Base-by-base conservation (phyloP, 768 basidiomycete genomes). In the Saitozyma sp. region DNA sequence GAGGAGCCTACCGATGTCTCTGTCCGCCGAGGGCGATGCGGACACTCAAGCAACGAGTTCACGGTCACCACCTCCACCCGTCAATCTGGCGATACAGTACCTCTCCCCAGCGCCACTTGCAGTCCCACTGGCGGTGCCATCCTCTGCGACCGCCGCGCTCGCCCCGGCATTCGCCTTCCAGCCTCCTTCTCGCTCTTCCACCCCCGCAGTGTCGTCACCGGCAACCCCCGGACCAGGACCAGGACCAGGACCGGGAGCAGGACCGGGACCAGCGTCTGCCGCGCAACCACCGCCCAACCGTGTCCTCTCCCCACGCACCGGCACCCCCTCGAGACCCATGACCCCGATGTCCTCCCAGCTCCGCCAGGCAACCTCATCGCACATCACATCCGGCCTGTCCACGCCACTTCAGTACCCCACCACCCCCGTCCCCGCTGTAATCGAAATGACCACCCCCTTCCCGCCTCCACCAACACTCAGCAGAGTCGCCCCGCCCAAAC, bases 261-360 rank as follows among this genome's bases (percentile, higher is more conserved):
- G 13, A 46, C 13, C 13, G 6, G n/a, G 45, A 17, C 38, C 58
- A 42, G 38, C 37, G 6, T 48, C 63, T 43, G 54, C 43, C 2
- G 56, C 56, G 29, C 29, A 29, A 29, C 29, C 29, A 29, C 29
- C 29, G 29, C 29, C 10, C 42, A 38, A n/a, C 50, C 61, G 13
- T 19, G 43, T 51, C 52, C 48, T 62, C 65, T 53, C 60, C 53
- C 41, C 51, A 19, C 17, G n/a, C 57, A 46, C 7, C 43, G 11
- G 43, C 48, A 19, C 53, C 16, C 53, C 61, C n/a, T 71, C 69
- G 0, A 19, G 66, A 48, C 65, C 70, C 1, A 58, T 65, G 48
- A 69, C 69, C 9, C 69, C 74, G 14, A 51, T 73, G 9, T 59
- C 63, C 8, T 55, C 59, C 20, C 71, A 73, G 45, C 51, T 76